A percentile compares a stretch with the other conserved stretches of the same genome.
Evolutionary conservation across 2,329 filamentous ascomycete species (phyloP).

Genomic region (Huntiella moniliformis): DNA sequence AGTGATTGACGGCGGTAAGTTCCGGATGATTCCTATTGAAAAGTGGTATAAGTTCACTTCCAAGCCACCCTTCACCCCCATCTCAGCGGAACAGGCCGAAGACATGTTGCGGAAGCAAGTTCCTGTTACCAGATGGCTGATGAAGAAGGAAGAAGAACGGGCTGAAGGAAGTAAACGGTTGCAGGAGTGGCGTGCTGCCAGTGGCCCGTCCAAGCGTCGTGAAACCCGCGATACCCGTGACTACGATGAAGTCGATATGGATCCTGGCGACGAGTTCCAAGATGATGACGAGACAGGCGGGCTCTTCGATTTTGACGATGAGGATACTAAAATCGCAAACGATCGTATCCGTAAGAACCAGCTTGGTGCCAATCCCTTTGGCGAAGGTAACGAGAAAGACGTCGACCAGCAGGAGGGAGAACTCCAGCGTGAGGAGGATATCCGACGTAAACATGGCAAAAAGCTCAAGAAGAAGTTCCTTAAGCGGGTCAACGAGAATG

Average conservation of each 20-base stretch:
- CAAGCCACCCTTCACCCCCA: conserved; percentile 60
- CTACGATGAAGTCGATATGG: conserved; percentile 49
- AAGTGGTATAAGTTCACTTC: conserved; percentile 84
- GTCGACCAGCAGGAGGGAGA: conserved; percentile 59
- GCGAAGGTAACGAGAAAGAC: conserved; percentile 47
- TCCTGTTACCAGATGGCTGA: conserved; percentile 62
- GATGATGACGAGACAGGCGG: conserved; percentile 69
- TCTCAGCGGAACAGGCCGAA: conserved; percentile 72
- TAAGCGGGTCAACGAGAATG: conserved; percentile 69
- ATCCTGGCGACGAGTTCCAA: conserved; percentile 53
- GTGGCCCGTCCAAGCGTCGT: conserved; percentile 7
- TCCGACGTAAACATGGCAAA: conserved; percentile 55
- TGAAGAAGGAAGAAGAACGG: conserved; percentile 42
- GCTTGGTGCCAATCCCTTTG: conserved; percentile 71
- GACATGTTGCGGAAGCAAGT: conserved; percentile 63
- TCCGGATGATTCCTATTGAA: conserved; percentile 78
- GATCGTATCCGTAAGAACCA: conserved; percentile 62
- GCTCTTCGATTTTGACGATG: conserved; percentile 62
- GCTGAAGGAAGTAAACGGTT: conserved; percentile 37
- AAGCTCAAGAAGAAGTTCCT: conserved; percentile 61
- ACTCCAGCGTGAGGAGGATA: conserved; percentile 47
- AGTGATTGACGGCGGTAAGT: conserved; percentile 48
- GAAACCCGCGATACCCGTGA: conserved; percentile 22
- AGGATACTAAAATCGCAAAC: conserved; percentile 55
- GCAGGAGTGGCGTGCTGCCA: conserved; percentile 24